Evolutionary conservation across 768 basidiomycete genomes (phyloP).

Genomic region (Lentinula lateritia): DNA sequence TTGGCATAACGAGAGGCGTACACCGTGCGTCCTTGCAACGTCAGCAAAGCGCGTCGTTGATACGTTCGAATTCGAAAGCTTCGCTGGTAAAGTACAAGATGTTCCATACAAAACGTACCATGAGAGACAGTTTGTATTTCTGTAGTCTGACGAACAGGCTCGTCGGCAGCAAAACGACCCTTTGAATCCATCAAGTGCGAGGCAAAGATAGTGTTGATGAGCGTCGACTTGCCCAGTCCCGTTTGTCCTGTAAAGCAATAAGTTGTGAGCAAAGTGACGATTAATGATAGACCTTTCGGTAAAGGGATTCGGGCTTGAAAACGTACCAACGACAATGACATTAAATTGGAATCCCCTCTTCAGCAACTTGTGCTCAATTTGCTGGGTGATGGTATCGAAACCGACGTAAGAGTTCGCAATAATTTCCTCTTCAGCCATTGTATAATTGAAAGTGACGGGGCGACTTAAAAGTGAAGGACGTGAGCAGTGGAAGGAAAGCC

Average conservation of each 20-base stretch:
- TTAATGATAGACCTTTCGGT: neutral
- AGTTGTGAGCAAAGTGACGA: neutral
- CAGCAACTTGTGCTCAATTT: slow-evolving; percentile 98
- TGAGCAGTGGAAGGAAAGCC: neutral
- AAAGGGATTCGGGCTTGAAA: neutral
- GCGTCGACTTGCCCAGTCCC: slow-evolving; percentile 95
- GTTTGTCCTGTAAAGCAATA: slow-evolving; percentile 70
- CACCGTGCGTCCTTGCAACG: neutral
- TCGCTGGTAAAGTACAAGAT: neutral
- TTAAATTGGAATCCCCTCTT: slow-evolving; percentile 99
- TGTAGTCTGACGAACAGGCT: slow-evolving; percentile 91
- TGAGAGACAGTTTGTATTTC: slow-evolving; percentile 95
- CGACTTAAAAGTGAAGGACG: too few species aligned
- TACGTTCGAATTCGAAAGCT: neutral
- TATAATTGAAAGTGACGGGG: neutral
- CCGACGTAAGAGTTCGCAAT: slow-evolving; percentile 92
- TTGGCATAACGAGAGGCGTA: neutral
- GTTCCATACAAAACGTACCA: slow-evolving; percentile 47
- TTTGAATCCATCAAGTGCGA: slow-evolving; percentile 98
- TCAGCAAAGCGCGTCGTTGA: neutral
- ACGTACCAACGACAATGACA: slow-evolving; percentile 91
- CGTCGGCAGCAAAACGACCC: slow-evolving; percentile 83
- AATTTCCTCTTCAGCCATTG: slow-evolving; percentile 59
- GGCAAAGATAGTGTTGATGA: slow-evolving; percentile 99
- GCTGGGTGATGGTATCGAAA: slow-evolving; percentile 95